Evolutionary conservation across 192 early-diverging fungal genomes (phyloP).

Genomic region (Coemansia sp.): DNA sequence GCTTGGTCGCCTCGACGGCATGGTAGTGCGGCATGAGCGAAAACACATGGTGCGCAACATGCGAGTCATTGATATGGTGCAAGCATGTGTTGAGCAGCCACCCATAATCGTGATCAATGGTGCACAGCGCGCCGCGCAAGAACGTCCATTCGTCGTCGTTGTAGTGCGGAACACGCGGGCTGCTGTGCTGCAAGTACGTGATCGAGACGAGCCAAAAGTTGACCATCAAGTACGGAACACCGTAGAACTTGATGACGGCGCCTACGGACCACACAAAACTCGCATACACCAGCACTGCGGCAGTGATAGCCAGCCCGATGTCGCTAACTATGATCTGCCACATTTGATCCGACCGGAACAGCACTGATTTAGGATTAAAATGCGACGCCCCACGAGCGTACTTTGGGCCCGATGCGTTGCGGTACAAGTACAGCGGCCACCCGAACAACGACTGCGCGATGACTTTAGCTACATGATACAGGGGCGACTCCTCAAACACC

Average conservation of each 20-base stretch:
- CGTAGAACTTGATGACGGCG: conserved; percentile 78
- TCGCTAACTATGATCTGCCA: conserved; percentile 71
- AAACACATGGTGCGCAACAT: conserved; percentile 95
- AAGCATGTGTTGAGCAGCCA: conserved; percentile 79
- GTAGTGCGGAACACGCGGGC: conserved; percentile 88
- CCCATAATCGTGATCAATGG: conserved; percentile 90
- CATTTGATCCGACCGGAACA: conserved; percentile 78
- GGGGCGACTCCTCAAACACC: conserved; percentile 73
- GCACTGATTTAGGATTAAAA: conserved; percentile 75
- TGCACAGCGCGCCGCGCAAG: conserved; percentile 85
- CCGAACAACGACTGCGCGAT: conserved; percentile 74
- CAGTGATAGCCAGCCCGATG: conserved; percentile 64
- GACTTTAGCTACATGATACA: conserved; percentile 64
- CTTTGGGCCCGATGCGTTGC: conserved; percentile 77
- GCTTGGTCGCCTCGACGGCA: conserved; percentile 80
- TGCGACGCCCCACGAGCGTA: conserved; percentile 78
- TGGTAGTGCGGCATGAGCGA: conserved; percentile 98
- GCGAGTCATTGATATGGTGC: conserved; percentile 83
- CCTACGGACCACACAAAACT: conserved; percentile 56
- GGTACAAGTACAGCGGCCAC: conserved; percentile 85
- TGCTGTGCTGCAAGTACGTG: conserved; percentile 93
- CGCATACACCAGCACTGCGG: conserved; percentile 57
- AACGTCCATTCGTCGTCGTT: conserved; percentile 83
- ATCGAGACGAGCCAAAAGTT: conserved; percentile 97
- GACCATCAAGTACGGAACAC: conserved; percentile 88